These are phyloP conservation scores for Calocybe gangraenosa DNA, from an alignment of 768 basidiomycete species.

Conservation along the genomic window DNA sequence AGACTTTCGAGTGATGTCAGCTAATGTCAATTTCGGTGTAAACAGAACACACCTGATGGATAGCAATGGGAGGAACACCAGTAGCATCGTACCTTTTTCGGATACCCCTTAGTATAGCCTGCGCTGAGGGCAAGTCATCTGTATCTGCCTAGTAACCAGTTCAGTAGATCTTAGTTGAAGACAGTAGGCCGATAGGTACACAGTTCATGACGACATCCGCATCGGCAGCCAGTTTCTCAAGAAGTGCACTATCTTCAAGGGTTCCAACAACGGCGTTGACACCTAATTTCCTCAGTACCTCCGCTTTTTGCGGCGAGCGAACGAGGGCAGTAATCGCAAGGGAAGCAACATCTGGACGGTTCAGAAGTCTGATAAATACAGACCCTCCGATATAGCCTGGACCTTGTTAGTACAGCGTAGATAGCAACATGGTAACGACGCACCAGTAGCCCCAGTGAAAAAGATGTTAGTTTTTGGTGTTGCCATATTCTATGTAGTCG, in stretches of 20 bases:
- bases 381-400: slow-evolving; percentile 47
- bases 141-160: slow-evolving; percentile 23
- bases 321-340: slow-evolving; percentile 42
- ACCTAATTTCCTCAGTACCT: slow-evolving; percentile 31
- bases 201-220: slow-evolving; percentile 20
- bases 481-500: no score
- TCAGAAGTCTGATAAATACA: slow-evolving; percentile 35
- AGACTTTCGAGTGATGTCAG: slow-evolving; percentile 18
- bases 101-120: slow-evolving; percentile 48
- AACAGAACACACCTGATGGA: slow-evolving; percentile 53
- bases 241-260: slow-evolving; percentile 32
- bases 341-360: slow-evolving; percentile 26
- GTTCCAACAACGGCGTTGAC: slow-evolving; percentile 39
- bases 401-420: background rate
- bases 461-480: background rate
- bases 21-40: slow-evolving; percentile 22
- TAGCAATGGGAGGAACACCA: slow-evolving; percentile 40
- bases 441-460: background rate
- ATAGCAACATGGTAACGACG: background rate
- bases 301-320: slow-evolving; percentile 39
- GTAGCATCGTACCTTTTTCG: slow-evolving; percentile 39
- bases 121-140: slow-evolving; percentile 39
- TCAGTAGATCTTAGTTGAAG: background rate
- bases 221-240: slow-evolving; percentile 39
- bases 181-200: background rate